Conservation (phyloP, 192 early-diverging fungal genomes). For the Dispira parvispora region DNA sequence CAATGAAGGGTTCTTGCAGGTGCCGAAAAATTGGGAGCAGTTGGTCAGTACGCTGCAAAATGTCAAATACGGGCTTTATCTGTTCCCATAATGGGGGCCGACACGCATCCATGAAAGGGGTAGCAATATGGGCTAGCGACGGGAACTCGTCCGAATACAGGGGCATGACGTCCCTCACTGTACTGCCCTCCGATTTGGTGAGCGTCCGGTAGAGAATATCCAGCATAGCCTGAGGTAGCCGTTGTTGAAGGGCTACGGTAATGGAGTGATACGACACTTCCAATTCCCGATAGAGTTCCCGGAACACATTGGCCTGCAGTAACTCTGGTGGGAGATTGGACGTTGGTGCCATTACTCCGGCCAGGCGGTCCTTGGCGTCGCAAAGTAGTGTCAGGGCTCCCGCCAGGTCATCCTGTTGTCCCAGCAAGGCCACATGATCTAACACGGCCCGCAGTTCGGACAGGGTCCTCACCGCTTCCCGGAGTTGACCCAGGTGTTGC, state of each 20-base stretch:
- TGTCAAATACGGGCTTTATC: slow-evolving; percentile 58
- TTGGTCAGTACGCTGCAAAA: slow-evolving; percentile 56
- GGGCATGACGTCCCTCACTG: not conserved
- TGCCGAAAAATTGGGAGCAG: slow-evolving; percentile 46
- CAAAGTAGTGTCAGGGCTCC: slow-evolving; percentile 61
- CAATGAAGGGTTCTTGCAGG: slow-evolving; percentile 59
- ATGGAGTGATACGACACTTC: not conserved
- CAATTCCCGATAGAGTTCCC: not conserved
- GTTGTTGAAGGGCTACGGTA: not conserved
- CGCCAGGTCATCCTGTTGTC: slow-evolving; percentile 69
- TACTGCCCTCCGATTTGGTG: not conserved
- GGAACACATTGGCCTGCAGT: not conserved
- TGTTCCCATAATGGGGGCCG: slow-evolving; percentile 28
- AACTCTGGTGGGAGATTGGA: not conserved
- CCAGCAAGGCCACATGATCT: slow-evolving; percentile 66
- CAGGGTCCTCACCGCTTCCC: slow-evolving; percentile 53
- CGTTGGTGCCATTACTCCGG: no score
- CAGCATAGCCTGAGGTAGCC: not conserved
- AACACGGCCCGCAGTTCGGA: slow-evolving; percentile 59
- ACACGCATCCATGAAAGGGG: not conserved
- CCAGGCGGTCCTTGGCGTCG: not conserved
- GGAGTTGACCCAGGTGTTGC: slow-evolving; percentile 48
- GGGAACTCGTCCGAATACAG: slow-evolving; percentile 6
- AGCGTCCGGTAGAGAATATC: not conserved
- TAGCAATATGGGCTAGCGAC: slow-evolving; percentile 1